Evolutionary conservation across 2,329 filamentous ascomycete genomes (phyloP).

Genomic region (Alternaria triticina): DNA sequence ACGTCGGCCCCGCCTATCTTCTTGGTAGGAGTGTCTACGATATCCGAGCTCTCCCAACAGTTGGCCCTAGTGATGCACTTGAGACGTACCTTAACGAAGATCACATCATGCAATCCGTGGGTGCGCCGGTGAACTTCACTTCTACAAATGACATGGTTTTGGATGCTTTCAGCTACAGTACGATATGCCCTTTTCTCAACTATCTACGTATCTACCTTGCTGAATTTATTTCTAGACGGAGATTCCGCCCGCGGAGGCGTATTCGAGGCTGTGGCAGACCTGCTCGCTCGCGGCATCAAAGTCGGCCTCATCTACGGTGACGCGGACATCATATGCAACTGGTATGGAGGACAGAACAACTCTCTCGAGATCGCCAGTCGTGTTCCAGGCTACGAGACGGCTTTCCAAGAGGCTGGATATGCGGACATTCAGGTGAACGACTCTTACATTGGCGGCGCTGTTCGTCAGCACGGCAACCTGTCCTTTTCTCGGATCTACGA

Average conservation of each 20-base stretch:
- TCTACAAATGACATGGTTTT: slow-evolving; percentile 50
- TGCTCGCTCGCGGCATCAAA: slow-evolving; percentile 52
- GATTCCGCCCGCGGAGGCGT: slow-evolving; percentile 53
- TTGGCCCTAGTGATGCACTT: slow-evolving; percentile 53
- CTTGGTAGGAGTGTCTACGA: slow-evolving; percentile 53
- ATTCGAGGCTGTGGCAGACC: slow-evolving; percentile 49
- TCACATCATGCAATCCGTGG: slow-evolving; percentile 57
- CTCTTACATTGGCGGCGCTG: slow-evolving; percentile 71
- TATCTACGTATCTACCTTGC: background rate
- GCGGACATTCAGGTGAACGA: slow-evolving; percentile 72
- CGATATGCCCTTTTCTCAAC: background rate
- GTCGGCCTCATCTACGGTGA: slow-evolving; percentile 76
- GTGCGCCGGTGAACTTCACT: slow-evolving; percentile 59
- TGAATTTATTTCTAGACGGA: slow-evolving; percentile 44
- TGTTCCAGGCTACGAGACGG: slow-evolving; percentile 52
- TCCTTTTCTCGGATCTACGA: slow-evolving; percentile 60
- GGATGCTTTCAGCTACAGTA: slow-evolving; percentile 46
- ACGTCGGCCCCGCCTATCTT: slow-evolving; percentile 22
- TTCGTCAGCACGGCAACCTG: slow-evolving; percentile 75
- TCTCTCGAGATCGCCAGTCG: slow-evolving; percentile 62
- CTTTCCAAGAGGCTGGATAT: slow-evolving; percentile 72
- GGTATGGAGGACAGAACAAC: slow-evolving; percentile 76
- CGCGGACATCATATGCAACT: slow-evolving; percentile 63
- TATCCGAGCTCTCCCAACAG: slow-evolving; percentile 47
- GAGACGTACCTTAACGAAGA: slow-evolving; percentile 59